A percentile compares a stretch with the other conserved stretches of the same genome.
Conservation (phyloP, 345 rosid genomes). For the Toxicodendron radicans region DNA sequence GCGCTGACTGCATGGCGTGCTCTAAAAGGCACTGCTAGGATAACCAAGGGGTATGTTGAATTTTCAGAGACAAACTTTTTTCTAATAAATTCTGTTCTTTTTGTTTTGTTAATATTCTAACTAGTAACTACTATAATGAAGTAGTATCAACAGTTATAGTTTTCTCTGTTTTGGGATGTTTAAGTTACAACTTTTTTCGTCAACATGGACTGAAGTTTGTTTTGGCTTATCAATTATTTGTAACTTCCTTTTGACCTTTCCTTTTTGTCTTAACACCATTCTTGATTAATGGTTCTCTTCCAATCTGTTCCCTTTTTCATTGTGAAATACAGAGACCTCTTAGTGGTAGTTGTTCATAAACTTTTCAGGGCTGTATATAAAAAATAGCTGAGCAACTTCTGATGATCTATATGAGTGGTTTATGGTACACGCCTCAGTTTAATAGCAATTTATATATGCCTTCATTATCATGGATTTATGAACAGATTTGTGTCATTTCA, state of each 20-base stretch:
- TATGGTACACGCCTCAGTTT: not conserved
- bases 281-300: not conserved
- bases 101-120: not conserved
- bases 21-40: constrained; percentile 83
- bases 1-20: constrained; percentile 98
- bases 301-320: not conserved
- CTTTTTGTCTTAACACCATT: not conserved
- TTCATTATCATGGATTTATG: not conserved
- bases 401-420: not conserved
- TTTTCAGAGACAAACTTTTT: not conserved
- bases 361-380: not conserved
- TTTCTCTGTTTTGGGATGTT: not conserved
- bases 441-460: not conserved
- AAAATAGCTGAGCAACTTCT: not conserved
- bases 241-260: not conserved
- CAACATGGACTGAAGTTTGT: not conserved
- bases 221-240: not conserved
- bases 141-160: not conserved
- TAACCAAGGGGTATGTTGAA: constrained; percentile 72
- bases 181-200: not conserved
- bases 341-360: not conserved
- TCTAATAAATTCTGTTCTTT: not conserved
- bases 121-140: not conserved
- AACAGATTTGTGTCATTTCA: not conserved
- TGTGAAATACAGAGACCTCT: not conserved